Evolutionary conservation across 2,329 filamentous ascomycete genomes (phyloP).

Genomic region (Capronia coronata): DNA sequence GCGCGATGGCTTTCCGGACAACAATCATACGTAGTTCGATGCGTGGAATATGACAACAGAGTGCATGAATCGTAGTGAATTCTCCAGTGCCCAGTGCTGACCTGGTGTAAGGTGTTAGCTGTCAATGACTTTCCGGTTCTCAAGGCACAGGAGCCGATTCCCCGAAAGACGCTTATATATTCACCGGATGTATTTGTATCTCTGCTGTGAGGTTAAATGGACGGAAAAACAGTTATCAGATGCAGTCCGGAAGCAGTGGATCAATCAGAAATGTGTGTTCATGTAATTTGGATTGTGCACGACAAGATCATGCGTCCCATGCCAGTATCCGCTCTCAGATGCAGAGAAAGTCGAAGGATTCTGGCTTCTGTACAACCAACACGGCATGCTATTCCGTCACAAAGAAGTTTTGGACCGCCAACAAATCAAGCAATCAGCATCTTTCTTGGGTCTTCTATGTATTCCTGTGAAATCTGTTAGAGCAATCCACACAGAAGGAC

Average conservation of each 20-base stretch:
- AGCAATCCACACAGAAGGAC: background rate
- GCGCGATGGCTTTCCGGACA: too few species aligned
- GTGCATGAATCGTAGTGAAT: too few species aligned
- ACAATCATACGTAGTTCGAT: too few species aligned
- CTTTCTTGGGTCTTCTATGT: constrained; percentile 26
- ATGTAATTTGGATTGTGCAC: background rate
- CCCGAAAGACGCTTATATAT: too few species aligned
- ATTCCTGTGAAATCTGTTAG: constrained; percentile 21
- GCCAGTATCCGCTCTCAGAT: background rate
- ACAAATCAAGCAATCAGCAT: constrained; percentile 23
- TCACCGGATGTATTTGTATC: too few species aligned
- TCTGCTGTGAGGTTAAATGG: too few species aligned
- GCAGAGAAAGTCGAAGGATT: background rate
- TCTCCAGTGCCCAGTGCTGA: too few species aligned
- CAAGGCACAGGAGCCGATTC: too few species aligned
- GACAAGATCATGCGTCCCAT: background rate
- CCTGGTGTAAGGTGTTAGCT: too few species aligned
- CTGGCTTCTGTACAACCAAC: constrained; percentile 9
- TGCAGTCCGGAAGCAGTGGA: background rate
- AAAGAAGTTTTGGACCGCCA: background rate
- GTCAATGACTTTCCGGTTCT: too few species aligned
- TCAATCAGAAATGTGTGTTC: background rate
- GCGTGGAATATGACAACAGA: too few species aligned
- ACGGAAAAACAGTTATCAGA: too few species aligned
- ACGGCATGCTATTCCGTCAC: background rate